These are phyloP conservation scores for Penicillium atrosanguineum DNA, from an alignment of 495 filamentous ascomycete species.

Conservation along the genomic window DNA sequence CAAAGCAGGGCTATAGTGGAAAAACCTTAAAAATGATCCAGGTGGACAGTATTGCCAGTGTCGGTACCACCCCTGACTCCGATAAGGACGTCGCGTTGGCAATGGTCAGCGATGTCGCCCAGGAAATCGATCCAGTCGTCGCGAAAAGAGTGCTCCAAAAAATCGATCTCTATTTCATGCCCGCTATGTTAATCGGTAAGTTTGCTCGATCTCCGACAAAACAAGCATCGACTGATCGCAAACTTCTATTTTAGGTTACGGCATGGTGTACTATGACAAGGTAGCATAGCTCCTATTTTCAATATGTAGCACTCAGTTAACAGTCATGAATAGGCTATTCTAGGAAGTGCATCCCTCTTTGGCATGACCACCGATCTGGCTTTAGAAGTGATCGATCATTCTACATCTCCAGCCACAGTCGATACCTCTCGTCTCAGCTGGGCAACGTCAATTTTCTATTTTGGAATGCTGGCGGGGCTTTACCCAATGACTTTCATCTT, in stretches of 20 bases:
- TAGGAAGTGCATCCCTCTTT: constrained; percentile 69
- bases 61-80: constrained; percentile 13
- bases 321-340: constrained; percentile 53
- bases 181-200: constrained; percentile 64
- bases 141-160: constrained; percentile 61
- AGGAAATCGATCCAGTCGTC: constrained; percentile 50
- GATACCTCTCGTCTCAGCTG: constrained; percentile 65
- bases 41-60: constrained; percentile 13
- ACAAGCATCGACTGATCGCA: neutral
- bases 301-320: constrained; percentile 1
- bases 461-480: constrained; percentile 70
- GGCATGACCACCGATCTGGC: constrained; percentile 70
- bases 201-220: neutral
- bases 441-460: constrained; percentile 79
- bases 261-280: constrained; percentile 78
- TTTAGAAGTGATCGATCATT: constrained; percentile 50
- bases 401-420: constrained; percentile 52
- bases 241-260: constrained; percentile 46
- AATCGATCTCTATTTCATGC: constrained; percentile 69
- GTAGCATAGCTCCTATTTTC: constrained; percentile 21
- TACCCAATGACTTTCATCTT: constrained; percentile 70
- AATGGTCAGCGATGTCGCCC: constrained; percentile 50
- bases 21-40: constrained; percentile 17
- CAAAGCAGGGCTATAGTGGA: neutral
- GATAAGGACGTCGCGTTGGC: constrained; percentile 48